Evolutionary conservation across 441 rosid genomes (phyloP), one percentile per base, ranked within the genome.

Genomic region (Arabidopsis lyrata): DNA sequence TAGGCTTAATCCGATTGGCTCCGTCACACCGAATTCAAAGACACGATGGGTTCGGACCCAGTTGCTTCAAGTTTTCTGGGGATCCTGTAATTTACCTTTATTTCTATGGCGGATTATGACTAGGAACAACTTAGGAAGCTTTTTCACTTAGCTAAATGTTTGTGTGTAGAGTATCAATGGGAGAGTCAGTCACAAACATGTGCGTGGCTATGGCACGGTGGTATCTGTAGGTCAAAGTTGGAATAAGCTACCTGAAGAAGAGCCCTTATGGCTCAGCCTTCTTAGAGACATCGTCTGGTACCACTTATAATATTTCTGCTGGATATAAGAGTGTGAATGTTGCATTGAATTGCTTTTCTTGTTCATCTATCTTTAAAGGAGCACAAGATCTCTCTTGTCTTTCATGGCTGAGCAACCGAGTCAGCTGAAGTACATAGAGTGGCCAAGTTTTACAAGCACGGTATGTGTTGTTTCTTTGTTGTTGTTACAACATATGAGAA

Each of bases 381-480:
- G 83, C 47, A 54, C 81, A 56, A 84, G 78, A 72, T 81, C 82
- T 36, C 42, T 86, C 62, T 73, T 79, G 29, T 42, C 56, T 22
- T 85, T 85, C 71, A 78, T 87, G 72, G 62, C 42, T 38, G 88
- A 81, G 85, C 92, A 86, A 53, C 95, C 92, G 31, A 66, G 87
- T 45, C 88, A 91, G 82, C 87, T 93, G 35, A 93, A 84, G 81
- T 84, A 83, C 84, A 82, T 91, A 69, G 97, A 93, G 70, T 93
- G 98, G 97, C 96, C 98, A 14, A 74, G 90, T 77, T 87, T 87
- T 48, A 83, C 80, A 63, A 85, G 76, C 90, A 93, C 96, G 69
- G 97, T 93, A 81, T 47, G 80, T 58, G n/a, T 57, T 13, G 8
- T 29, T 39, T 63, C 63, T 49, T 53, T 61, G 41, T 41, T 6